phyloP scores from a whole-genome alignment of 441 rosid species.

The Theobroma grandiflorum region DNA sequence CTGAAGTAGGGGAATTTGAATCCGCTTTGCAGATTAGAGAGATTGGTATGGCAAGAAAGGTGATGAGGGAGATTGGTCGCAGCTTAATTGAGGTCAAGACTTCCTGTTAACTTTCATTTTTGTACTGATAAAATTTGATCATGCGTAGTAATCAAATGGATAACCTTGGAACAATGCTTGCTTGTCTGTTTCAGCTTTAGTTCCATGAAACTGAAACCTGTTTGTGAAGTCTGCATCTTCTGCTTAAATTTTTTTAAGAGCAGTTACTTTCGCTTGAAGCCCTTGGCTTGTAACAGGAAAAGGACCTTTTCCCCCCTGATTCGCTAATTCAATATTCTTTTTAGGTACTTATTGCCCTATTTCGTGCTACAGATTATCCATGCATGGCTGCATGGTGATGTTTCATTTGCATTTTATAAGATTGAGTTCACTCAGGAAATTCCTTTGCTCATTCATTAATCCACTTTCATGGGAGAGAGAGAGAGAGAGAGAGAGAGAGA shows the following conservation, averaged over 20 bases:
- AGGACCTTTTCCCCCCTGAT: constrained; percentile 41
- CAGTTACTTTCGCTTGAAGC: constrained; percentile 63
- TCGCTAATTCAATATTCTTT: constrained; percentile 44
- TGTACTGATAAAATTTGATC: constrained; percentile 21
- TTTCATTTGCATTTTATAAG: constrained; percentile 23
- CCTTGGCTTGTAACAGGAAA: constrained; percentile 38
- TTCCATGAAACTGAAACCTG: constrained; percentile 16
- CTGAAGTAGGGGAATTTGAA: constrained; percentile 71
- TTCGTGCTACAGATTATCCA: constrained; percentile 12
- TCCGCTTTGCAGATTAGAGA: constrained; percentile 57
- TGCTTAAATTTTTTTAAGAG: constrained; percentile 26
- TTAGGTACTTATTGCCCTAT: constrained; percentile 25
- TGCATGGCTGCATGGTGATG: constrained; percentile 24
- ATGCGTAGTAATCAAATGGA: neutral
- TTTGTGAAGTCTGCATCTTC: constrained; percentile 34
- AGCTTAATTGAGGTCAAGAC: constrained; percentile 55
- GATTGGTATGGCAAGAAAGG: constrained; percentile 54
- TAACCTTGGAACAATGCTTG: constrained; percentile 13
- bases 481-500: constrained; percentile 24
- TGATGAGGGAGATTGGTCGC: constrained; percentile 59
- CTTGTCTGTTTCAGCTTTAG: constrained; percentile 22
- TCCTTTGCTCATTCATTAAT: constrained; percentile 23
- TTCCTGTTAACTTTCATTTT: constrained; percentile 26
- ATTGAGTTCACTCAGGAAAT: neutral
- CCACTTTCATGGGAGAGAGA: constrained; percentile 24